Evolutionary conservation across 2,329 filamentous ascomycete species (phyloP).

Genomic region (Lecanosticta acicola): DNA sequence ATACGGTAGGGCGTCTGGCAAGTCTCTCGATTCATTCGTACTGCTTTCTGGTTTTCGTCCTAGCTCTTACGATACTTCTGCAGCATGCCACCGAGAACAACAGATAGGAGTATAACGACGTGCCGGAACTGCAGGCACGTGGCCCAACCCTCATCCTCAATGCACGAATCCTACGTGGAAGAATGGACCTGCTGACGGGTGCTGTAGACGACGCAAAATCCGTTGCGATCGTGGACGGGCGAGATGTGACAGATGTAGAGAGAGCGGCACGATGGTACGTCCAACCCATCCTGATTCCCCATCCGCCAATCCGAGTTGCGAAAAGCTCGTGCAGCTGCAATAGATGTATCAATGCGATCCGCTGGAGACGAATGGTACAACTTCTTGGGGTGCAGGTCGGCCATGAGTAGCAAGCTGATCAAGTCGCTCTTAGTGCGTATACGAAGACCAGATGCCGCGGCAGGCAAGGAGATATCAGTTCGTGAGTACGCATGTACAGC

Average conservation of each 20-base stretch:
- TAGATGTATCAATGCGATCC: background rate
- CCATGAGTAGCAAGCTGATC: background rate
- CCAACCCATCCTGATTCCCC: background rate
- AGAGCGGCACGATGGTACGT: constrained; percentile 14
- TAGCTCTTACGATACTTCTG: background rate
- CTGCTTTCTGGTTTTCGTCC: no score
- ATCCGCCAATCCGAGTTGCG: no score
- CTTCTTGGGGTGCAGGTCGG: no score
- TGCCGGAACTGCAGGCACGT: constrained; percentile 17
- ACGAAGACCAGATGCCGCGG: constrained; percentile 12
- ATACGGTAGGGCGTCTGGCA: no score
- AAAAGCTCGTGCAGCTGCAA: no score
- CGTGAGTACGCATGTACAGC: constrained; percentile 10
- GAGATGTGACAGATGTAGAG: constrained; percentile 14
- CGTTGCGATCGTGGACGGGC: constrained; percentile 13
- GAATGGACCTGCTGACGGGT: background rate
- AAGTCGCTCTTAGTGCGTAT: constrained; percentile 10
- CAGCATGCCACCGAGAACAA: constrained; percentile 12
- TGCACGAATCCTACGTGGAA: background rate
- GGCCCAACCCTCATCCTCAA: background rate
- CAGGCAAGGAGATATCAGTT: constrained; percentile 12
- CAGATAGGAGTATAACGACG: constrained; percentile 15
- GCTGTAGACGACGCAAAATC: constrained; percentile 14
- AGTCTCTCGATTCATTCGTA: no score
- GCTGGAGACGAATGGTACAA: background rate